Conservation (phyloP, 108 stramenopile genomes). For the Tribonema minus region DNA sequence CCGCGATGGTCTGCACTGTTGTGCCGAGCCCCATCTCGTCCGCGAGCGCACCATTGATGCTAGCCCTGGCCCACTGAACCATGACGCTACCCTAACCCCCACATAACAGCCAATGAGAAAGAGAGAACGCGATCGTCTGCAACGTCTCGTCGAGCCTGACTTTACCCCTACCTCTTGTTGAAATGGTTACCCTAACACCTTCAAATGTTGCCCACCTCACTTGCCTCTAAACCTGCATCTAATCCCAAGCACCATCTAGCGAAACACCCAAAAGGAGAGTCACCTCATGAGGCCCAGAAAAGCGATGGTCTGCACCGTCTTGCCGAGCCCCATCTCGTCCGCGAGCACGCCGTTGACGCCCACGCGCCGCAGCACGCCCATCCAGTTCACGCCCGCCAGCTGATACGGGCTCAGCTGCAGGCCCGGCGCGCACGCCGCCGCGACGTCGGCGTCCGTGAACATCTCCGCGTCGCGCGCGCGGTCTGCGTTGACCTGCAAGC, state of each 20-base stretch:
- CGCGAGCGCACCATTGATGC: conserved; percentile 46
- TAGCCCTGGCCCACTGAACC: too few species aligned
- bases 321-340: conserved; percentile 52
- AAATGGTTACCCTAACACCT: too few species aligned
- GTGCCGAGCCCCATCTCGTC: conserved; percentile 54
- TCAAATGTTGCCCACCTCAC: too few species aligned
- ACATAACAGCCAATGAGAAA: too few species aligned
- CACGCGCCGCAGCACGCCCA: conserved; percentile 43
- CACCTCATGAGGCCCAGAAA: conserved; percentile 30
- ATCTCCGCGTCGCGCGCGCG: not conserved
- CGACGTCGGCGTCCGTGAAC: not conserved
- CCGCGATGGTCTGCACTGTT: conserved; percentile 57
- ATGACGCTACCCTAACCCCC: too few species aligned
- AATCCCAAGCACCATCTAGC: too few species aligned
- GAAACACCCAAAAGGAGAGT: too few species aligned
- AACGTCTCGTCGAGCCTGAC: too few species aligned
- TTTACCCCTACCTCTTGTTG: too few species aligned
- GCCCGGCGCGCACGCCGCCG: not conserved
- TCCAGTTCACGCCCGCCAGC: conserved; percentile 58
- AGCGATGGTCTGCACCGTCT: conserved; percentile 56
- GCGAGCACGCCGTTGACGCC: conserved; percentile 48
- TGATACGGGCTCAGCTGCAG: conserved; percentile 32
- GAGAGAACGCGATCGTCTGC: too few species aligned
- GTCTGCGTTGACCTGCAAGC: not conserved
- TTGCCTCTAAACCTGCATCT: too few species aligned